Conservation (phyloP, 2,329 filamentous ascomycete genomes). For the Claviceps sp. region DNA sequence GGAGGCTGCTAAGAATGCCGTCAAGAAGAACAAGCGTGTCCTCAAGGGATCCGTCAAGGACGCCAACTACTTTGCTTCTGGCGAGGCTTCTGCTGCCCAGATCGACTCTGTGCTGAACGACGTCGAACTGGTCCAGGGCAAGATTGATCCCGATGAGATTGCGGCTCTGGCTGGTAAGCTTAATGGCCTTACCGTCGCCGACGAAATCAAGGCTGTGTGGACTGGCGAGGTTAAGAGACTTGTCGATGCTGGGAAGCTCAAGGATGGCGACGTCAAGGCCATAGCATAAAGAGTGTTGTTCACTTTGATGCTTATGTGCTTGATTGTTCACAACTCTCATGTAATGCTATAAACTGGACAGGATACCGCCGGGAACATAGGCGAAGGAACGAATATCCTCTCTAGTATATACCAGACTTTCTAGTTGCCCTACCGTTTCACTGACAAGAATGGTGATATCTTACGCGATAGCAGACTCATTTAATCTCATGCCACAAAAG, state of each 20-base stretch:
- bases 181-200: conserved; percentile 61
- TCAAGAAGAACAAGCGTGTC: conserved; percentile 99
- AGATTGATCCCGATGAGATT: conserved; percentile 85
- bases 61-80: conserved; percentile 81
- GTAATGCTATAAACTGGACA: not conserved
- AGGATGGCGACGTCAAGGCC: conserved; percentile 67
- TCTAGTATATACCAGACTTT: not conserved
- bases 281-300: conserved; percentile 24
- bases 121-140: conserved; percentile 74
- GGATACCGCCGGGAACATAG: not conserved
- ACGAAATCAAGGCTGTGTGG: conserved; percentile 79
- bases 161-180: conserved; percentile 72
- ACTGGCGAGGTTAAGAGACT: conserved; percentile 64
- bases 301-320: not conserved
- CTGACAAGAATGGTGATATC: not conserved
- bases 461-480: not conserved
- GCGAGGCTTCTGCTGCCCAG: conserved; percentile 57
- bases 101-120: conserved; percentile 77
- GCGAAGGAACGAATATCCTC: not conserved
- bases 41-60: conserved; percentile 91
- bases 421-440: not conserved
- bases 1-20: conserved; percentile 95
- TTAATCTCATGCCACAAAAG: too few relatives aligned
- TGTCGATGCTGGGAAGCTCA: conserved; percentile 70
- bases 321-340: not conserved